Evolutionary conservation across 2,329 filamentous ascomycete genomes (phyloP).

Genomic region (Aspergillus novoparasiticus): DNA sequence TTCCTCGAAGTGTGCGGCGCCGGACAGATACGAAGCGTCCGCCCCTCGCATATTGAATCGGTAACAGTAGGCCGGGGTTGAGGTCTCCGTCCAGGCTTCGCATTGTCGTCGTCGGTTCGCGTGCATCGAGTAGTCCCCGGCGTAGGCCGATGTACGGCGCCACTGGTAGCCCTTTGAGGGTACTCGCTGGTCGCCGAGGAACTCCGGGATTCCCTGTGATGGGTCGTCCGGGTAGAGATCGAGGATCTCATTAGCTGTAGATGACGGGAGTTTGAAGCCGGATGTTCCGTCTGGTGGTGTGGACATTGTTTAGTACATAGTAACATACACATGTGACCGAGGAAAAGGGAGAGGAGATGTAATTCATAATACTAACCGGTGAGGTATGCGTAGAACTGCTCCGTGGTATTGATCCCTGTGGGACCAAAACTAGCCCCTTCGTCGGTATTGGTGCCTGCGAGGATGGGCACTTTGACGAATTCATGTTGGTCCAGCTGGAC

Average conservation of each 20-base stretch:
- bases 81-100: conserved; percentile 52
- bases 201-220: conserved; percentile 51
- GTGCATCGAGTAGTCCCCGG: conserved; percentile 59
- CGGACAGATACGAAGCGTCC: conserved; percentile 46
- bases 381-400: conserved; percentile 52
- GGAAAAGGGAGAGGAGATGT: not conserved
- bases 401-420: conserved; percentile 57
- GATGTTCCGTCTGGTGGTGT: conserved; percentile 24
- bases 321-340: not conserved
- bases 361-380: conserved; percentile 22
- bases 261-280: conserved; percentile 25
- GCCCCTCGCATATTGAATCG: conserved; percentile 60
- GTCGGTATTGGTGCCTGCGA: conserved; percentile 66
- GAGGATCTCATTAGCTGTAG: conserved; percentile 46
- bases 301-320: conserved; percentile 13
- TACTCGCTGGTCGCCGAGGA: conserved; percentile 36
- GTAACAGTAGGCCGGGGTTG: conserved; percentile 61
- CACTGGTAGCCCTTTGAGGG: conserved; percentile 50
- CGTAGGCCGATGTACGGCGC: conserved; percentile 57
- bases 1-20: conserved; percentile 60
- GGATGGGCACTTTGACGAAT: conserved; percentile 66
- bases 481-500: conserved; percentile 58
- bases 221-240: conserved; percentile 57
- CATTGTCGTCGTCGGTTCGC: conserved; percentile 58
- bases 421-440: conserved; percentile 63